These are phyloP conservation scores for Cladosporium colombiae DNA, from an alignment of 2,329 filamentous ascomycete species.

Conservation along the genomic window DNA sequence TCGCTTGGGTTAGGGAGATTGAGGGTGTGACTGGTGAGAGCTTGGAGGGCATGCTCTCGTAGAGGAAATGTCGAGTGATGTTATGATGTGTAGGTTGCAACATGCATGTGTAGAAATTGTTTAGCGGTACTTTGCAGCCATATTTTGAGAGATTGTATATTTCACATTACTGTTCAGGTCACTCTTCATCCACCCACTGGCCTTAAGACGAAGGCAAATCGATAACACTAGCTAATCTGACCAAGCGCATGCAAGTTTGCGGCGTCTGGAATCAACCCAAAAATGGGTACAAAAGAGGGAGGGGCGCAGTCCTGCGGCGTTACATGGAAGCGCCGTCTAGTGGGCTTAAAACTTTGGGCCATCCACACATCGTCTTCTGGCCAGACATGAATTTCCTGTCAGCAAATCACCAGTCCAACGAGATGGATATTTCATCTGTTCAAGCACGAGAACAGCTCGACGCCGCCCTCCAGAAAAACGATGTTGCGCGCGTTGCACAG, in stretches of 20 bases:
- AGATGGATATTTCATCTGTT: background rate
- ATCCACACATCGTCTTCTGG: background rate
- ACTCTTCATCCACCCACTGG: background rate
- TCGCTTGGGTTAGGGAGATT: slow-evolving; percentile 86
- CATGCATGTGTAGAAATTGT: background rate
- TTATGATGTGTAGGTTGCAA: background rate
- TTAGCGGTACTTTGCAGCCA: background rate
- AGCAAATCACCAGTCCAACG: too few relatives aligned
- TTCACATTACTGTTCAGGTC: background rate
- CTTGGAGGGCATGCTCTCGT: slow-evolving; percentile 77
- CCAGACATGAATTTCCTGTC: background rate
- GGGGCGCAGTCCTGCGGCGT: background rate
- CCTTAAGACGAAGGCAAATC: too few relatives aligned
- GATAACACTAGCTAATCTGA: too few relatives aligned
- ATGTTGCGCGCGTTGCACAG: background rate
- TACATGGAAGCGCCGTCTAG: background rate
- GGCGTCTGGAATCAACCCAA: too few relatives aligned
- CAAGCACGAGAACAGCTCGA: background rate
- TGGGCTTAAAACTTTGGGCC: background rate
- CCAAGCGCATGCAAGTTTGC: background rate
- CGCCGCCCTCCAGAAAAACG: background rate
- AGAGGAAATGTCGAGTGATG: background rate
- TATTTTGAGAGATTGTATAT: background rate
- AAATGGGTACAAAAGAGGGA: background rate
- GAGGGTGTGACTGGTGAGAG: slow-evolving; percentile 88